A percentile compares a stretch with the other conserved stretches of the same genome.
Conservation (phyloP, 1,139 yeast species). For the Saccharomyces hybrid region DNA sequence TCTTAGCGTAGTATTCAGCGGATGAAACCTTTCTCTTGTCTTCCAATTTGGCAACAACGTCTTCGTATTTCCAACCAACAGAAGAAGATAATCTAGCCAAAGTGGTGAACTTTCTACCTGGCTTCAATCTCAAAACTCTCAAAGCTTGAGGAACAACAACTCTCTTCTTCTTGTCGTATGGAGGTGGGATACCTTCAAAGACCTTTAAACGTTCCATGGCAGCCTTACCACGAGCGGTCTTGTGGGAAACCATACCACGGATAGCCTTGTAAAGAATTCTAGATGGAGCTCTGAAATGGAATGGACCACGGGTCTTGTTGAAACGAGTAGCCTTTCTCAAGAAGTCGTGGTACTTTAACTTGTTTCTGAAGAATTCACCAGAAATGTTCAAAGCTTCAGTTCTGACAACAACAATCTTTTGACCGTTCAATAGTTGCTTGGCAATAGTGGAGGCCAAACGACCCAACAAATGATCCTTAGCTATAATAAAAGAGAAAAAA, state of each 20-base stretch:
- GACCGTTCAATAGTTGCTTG: conserved; percentile 97
- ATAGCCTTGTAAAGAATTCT: conserved; percentile 99
- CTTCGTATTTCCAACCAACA: conserved; percentile 99
- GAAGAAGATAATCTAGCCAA: conserved; percentile 93
- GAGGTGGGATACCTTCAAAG: conserved; percentile 99
- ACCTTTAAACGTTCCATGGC: conserved; percentile 99
- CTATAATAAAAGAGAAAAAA: conserved; percentile 28
- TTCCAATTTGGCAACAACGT: conserved; percentile 94
- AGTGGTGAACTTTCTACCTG: conserved; percentile 99
- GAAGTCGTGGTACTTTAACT: conserved; percentile 99
- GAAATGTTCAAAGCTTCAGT: conserved; percentile 97
- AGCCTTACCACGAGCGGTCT: conserved; percentile 99
- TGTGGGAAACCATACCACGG: conserved; percentile 99
- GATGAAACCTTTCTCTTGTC: conserved; percentile 99
- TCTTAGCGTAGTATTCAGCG: conserved; percentile 98
- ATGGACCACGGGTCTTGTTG: conserved; percentile 99
- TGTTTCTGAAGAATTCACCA: conserved; percentile 99
- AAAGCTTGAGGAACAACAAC: conserved; percentile 99
- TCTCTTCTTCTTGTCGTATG: conserved; percentile 99
- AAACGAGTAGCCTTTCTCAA: conserved; percentile 98
- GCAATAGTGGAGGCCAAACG: conserved; percentile 99
- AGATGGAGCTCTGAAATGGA: conserved; percentile 99
- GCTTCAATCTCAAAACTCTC: conserved; percentile 98
- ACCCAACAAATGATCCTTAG: conserved; percentile 99
- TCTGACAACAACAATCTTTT: conserved; percentile 96